A percentile compares a stretch with the other conserved stretches of the same genome.
These are phyloP conservation scores for Komagataea norvegica DNA, from an alignment of 1,139 yeast species.

Conservation along the genomic window DNA sequence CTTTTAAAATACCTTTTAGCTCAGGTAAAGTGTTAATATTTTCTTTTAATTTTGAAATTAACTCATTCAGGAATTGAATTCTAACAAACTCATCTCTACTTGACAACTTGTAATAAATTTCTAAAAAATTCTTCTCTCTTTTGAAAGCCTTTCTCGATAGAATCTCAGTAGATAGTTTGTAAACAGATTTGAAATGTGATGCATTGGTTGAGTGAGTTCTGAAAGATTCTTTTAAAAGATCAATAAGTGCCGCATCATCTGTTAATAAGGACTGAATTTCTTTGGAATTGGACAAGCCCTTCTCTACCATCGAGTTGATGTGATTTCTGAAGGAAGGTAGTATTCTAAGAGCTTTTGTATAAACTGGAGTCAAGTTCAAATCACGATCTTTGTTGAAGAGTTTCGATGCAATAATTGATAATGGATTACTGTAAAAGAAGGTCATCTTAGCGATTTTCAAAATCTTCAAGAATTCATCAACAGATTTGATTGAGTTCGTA, in stretches of 20 bases:
- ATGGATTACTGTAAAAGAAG: slow-evolving; percentile 53
- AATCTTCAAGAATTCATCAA: slow-evolving; percentile 36
- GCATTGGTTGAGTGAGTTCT: slow-evolving; percentile 7
- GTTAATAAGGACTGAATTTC: slow-evolving; percentile 18
- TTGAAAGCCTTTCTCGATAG: slow-evolving; percentile 13
- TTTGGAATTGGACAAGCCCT: not conserved
- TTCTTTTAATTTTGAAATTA: slow-evolving; percentile 15
- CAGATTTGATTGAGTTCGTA: slow-evolving; percentile 18
- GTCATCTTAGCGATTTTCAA: slow-evolving; percentile 52
- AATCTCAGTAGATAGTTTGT: slow-evolving; percentile 18
- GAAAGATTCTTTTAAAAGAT: slow-evolving; percentile 19
- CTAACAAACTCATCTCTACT: slow-evolving; percentile 22
- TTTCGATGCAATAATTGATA: slow-evolving; percentile 32
- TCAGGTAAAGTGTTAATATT: slow-evolving; percentile 8
- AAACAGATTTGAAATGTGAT: slow-evolving; percentile 15
- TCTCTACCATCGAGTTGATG: slow-evolving; percentile 11
- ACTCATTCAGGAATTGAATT: slow-evolving; percentile 21
- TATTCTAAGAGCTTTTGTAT: slow-evolving; percentile 22
- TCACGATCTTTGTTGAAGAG: slow-evolving; percentile 26
- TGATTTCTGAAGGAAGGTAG: slow-evolving; percentile 26
- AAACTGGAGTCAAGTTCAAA: slow-evolving; percentile 19
- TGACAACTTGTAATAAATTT: slow-evolving; percentile 21
- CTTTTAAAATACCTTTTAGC: slow-evolving; percentile 9
- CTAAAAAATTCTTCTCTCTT: slow-evolving; percentile 16
- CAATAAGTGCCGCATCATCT: slow-evolving; percentile 16